A percentile compares a stretch with the other conserved stretches of the same genome.
Conservation (phyloP, 805 yeast species). For the Candida ovalis region DNA sequence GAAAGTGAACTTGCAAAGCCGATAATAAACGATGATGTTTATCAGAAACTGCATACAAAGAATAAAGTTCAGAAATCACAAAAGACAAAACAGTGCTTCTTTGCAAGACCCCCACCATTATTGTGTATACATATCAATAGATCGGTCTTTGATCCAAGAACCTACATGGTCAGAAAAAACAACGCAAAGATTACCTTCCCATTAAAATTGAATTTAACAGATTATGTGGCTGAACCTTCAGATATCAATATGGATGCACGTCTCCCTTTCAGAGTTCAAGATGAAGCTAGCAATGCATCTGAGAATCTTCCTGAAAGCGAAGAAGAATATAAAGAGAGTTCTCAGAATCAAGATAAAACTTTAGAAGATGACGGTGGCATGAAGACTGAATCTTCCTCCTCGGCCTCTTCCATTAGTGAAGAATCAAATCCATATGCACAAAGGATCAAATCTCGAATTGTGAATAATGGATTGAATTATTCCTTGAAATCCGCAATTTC, state of each 20-base stretch:
- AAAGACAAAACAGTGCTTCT: conserved; percentile 78
- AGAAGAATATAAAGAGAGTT: background rate
- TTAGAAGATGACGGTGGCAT: background rate
- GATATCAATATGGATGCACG: conserved; percentile 81
- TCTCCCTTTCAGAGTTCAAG: conserved; percentile 63
- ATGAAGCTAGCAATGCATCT: conserved; percentile 29
- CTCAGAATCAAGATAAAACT: background rate
- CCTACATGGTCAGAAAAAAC: conserved; percentile 81
- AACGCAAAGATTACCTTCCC: conserved; percentile 82
- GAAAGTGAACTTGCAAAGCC: conserved; percentile 55
- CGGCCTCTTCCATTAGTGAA: background rate
- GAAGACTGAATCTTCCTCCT: background rate
- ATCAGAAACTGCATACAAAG: conserved; percentile 67
- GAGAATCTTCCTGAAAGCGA: conserved; percentile 8
- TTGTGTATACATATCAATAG: conserved; percentile 86
- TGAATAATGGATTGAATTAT: conserved; percentile 51
- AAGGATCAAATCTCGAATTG: conserved; percentile 5
- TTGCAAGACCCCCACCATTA: conserved; percentile 79
- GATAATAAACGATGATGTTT: conserved; percentile 75
- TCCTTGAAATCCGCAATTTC: conserved; percentile 80
- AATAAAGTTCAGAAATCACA: conserved; percentile 70
- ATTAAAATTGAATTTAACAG: conserved; percentile 57
- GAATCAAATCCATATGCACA: conserved; percentile 2
- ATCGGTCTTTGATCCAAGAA: conserved; percentile 85
- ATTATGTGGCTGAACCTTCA: conserved; percentile 63